These are phyloP conservation scores for Neurospora discreta DNA, from an alignment of 495 filamentous ascomycete species.

Conservation along the genomic window DNA sequence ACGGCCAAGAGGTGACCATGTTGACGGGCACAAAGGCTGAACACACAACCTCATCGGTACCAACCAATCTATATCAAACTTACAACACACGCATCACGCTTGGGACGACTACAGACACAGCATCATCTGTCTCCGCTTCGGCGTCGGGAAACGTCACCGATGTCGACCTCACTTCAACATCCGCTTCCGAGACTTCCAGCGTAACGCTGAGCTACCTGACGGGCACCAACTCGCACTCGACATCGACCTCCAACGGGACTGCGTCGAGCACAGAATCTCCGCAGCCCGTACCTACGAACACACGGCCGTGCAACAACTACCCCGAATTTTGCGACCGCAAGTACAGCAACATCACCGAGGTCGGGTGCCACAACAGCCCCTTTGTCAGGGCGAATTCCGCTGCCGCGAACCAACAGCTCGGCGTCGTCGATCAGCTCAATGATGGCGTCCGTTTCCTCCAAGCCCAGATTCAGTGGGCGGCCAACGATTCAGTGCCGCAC, in stretches of 20 bases:
- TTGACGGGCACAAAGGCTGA: constrained; percentile 27
- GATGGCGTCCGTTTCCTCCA: constrained; percentile 88
- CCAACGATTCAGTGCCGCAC: constrained; percentile 42
- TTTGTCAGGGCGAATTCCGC: constrained; percentile 61
- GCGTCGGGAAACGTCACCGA: constrained; percentile 34
- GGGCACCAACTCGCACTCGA: constrained; percentile 23
- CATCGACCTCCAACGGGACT: constrained; percentile 21
- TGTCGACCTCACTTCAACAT: constrained; percentile 3
- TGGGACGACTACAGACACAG: constrained; percentile 8
- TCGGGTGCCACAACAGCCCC: constrained; percentile 79
- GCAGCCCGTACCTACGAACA: constrained; percentile 46
- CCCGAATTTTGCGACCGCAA: constrained; percentile 69
- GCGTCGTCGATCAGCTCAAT: constrained; percentile 64
- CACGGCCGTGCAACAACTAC: constrained; percentile 75
- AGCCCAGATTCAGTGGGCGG: constrained; percentile 53
- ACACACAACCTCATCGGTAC: constrained; percentile 11
- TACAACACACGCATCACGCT: constrained; percentile 26
- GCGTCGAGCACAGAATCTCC: constrained; percentile 25
- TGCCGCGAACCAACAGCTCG: constrained; percentile 65
- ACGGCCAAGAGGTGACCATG: constrained; percentile 20
- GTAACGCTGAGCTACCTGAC: constrained; percentile 31
- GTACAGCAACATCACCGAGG: constrained; percentile 83
- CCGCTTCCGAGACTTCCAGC: constrained; percentile 10
- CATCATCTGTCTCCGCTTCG: constrained; percentile 4
- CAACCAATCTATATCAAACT: constrained; percentile 28